Conservation (phyloP, 805 yeast species). For the Candida sithepensis region DNA sequence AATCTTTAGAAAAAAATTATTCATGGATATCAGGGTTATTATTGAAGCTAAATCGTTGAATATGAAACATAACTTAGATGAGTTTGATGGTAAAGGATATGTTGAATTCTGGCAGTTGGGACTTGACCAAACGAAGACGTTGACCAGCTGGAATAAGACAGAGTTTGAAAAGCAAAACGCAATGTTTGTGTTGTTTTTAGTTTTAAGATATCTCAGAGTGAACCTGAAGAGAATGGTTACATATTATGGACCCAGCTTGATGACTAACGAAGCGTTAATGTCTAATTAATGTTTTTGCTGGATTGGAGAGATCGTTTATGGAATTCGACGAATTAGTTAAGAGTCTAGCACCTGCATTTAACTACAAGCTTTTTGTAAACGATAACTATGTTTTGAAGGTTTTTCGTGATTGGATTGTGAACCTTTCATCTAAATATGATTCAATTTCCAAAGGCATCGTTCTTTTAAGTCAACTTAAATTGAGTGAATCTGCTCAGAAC, state of each 20-base stretch:
- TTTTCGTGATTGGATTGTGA: constrained; percentile 25
- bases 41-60: constrained; percentile 26
- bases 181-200: constrained; percentile 26
- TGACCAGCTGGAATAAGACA: constrained; percentile 23
- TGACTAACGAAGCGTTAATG: constrained; percentile 15
- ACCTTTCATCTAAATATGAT: constrained; percentile 23
- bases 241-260: constrained; percentile 27
- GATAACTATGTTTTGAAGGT: constrained; percentile 24
- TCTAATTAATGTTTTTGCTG: constrained; percentile 26
- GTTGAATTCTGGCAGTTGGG: constrained; percentile 28
- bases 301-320: constrained; percentile 20
- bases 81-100: constrained; percentile 24
- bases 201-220: constrained; percentile 23
- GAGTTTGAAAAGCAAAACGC: constrained; percentile 29
- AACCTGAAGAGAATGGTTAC: constrained; percentile 26
- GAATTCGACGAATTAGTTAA: constrained; percentile 26
- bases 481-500: constrained; percentile 22
- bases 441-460: constrained; percentile 28
- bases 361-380: constrained; percentile 26
- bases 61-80: constrained; percentile 19
- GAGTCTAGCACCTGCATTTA: constrained; percentile 26
- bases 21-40: too few species aligned
- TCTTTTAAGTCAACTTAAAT: constrained; percentile 25
- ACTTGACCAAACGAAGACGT: constrained; percentile 17
- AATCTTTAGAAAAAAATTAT: too few species aligned